phyloP scores from a whole-genome alignment of 225 moss, liverwort and hornwort species.

The Sphagnum contortum region DNA sequence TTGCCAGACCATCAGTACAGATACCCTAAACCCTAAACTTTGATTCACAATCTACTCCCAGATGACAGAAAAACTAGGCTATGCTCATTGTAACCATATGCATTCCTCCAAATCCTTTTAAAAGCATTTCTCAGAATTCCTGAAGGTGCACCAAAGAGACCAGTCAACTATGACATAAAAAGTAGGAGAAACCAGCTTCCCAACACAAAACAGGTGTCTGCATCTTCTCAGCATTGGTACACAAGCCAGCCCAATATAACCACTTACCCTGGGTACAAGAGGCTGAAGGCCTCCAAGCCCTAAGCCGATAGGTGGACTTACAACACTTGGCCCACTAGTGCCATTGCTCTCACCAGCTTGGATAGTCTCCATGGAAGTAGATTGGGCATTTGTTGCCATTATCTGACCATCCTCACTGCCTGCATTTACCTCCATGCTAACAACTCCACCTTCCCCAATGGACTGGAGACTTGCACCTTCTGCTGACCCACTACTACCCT shows the following conservation, averaged over 20 bases:
- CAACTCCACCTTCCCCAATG: conserved; percentile 23
- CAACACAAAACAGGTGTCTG: neutral
- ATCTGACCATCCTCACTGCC: conserved; percentile 22
- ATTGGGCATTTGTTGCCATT: conserved; percentile 12
- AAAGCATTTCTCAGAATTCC: too few species aligned
- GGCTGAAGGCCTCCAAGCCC: conserved; percentile 87
- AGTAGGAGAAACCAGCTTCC: too few species aligned
- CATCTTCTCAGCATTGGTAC: too few species aligned
- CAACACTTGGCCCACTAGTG: conserved; percentile 14
- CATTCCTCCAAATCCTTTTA: too few species aligned
- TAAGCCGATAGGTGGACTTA: conserved; percentile 59
- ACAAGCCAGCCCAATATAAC: neutral
- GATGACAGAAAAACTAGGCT: too few species aligned
- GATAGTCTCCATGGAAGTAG: conserved; percentile 10
- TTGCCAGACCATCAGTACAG: too few species aligned
- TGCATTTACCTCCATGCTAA: conserved; percentile 40
- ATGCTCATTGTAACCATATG: too few species aligned
- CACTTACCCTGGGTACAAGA: conserved; percentile 76
- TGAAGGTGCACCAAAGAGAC: too few species aligned
- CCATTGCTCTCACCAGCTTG: conserved; percentile 28
- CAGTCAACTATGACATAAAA: neutral
- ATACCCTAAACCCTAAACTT: too few species aligned
- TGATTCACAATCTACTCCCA: too few species aligned
- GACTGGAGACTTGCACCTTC: conserved; percentile 17
- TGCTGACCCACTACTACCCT: conserved; percentile 4